These are phyloP conservation scores for Penicillium parvum DNA, from an alignment of 495 filamentous ascomycete genomes.

Conservation along the genomic window DNA sequence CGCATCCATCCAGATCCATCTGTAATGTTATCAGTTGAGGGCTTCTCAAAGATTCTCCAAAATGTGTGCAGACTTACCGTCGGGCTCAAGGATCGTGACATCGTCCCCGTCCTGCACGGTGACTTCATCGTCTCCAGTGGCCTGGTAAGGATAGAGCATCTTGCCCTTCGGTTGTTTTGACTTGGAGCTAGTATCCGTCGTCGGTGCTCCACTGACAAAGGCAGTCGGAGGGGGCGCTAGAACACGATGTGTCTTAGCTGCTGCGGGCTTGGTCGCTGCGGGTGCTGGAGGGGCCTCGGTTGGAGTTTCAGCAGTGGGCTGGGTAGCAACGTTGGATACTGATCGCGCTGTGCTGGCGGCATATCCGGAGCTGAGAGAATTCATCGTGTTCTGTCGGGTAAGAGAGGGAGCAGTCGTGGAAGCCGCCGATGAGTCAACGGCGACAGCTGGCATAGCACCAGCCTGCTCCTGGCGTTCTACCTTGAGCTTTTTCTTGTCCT, in stretches of 20 bases:
- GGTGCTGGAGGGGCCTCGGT: conserved; percentile 34
- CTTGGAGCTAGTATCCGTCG: conserved; percentile 42
- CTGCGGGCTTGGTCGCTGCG: conserved; percentile 35
- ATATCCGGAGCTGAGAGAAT: conserved; percentile 84
- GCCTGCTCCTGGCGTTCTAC: conserved; percentile 73
- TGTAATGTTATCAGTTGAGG: too few species aligned
- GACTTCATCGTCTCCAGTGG: conserved; percentile 73
- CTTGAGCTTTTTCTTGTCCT: conserved; percentile 91
- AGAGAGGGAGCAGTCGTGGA: conserved; percentile 49
- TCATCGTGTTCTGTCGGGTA: conserved; percentile 85
- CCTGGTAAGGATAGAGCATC: conserved; percentile 86
- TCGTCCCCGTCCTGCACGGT: conserved; percentile 72
- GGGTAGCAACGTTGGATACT: conserved; percentile 53
- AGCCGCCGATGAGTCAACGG: conserved; percentile 34
- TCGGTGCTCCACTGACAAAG: conserved; percentile 66
- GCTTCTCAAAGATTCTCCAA: background rate
- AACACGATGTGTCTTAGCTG: conserved; percentile 59
- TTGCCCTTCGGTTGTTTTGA: conserved; percentile 66
- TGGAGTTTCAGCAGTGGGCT: conserved; percentile 26
- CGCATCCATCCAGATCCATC: conserved; percentile 91
- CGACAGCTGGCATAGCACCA: conserved; percentile 47
- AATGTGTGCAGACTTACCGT: conserved; percentile 57
- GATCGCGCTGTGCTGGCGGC: conserved; percentile 74
- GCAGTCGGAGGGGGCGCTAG: conserved; percentile 82
- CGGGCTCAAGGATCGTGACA: conserved; percentile 74